These are phyloP conservation scores for Phialemonium atrogriseum DNA, from an alignment of 2,329 filamentous ascomycete species.

Conservation along the genomic window DNA sequence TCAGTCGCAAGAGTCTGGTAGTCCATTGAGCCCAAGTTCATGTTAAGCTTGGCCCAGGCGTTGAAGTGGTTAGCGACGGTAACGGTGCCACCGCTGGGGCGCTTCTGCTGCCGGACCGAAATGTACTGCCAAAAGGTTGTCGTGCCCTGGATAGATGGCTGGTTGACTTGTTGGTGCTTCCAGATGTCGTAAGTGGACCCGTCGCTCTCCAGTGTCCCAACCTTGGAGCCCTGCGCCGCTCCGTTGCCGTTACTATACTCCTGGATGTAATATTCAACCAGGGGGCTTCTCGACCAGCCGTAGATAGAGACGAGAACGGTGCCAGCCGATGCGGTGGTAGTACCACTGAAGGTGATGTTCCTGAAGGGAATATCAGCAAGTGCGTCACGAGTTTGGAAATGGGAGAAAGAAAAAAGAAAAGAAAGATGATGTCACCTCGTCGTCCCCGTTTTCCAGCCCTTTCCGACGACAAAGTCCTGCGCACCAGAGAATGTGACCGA, in stretches of 20 bases:
- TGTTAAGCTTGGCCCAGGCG: slow-evolving; percentile 37
- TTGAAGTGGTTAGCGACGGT: slow-evolving; percentile 42
- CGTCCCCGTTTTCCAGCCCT: slow-evolving; percentile 48
- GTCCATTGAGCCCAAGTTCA: slow-evolving; percentile 37
- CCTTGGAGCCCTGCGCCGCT: slow-evolving; percentile 19
- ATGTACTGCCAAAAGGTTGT: slow-evolving; percentile 42
- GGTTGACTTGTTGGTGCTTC: slow-evolving; percentile 27
- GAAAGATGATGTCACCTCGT: slow-evolving; percentile 28
- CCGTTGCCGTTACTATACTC: slow-evolving; percentile 22
- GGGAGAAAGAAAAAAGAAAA: not conserved
- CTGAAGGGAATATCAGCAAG: slow-evolving; percentile 8
- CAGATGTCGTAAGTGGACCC: slow-evolving; percentile 26
- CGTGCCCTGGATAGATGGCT: slow-evolving; percentile 37
- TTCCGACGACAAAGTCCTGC: slow-evolving; percentile 49
- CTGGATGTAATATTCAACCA: slow-evolving; percentile 30
- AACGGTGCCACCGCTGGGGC: slow-evolving; percentile 36
- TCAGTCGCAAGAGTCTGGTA: slow-evolving; percentile 46
- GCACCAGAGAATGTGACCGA: slow-evolving; percentile 32
- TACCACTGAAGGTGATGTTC: slow-evolving; percentile 20
- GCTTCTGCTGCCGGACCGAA: slow-evolving; percentile 35
- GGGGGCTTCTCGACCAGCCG: slow-evolving; percentile 27
- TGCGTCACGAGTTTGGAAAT: too few relatives aligned
- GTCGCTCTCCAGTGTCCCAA: slow-evolving; percentile 23
- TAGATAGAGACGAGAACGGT: slow-evolving; percentile 26
- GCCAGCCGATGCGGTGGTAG: slow-evolving; percentile 13